Conservation (phyloP, 2,329 filamentous ascomycete species). For the Talaromyces pinophilus region DNA sequence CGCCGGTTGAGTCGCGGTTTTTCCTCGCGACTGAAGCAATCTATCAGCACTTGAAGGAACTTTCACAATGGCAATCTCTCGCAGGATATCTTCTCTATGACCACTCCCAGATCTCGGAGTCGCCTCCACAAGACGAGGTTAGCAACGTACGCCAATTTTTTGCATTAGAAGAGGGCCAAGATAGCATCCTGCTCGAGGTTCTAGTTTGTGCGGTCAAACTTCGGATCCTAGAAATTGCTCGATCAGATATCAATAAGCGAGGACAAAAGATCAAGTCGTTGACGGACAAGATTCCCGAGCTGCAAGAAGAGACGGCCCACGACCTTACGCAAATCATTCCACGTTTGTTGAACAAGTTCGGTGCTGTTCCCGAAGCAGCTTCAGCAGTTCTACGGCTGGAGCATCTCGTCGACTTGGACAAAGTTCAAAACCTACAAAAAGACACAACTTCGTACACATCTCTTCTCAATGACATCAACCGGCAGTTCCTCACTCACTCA, state of each 20-base stretch:
- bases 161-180: conserved; percentile 73
- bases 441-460: conserved; percentile 77
- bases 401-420: conserved; percentile 80
- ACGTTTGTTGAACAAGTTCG: conserved; percentile 86
- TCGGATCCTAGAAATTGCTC: conserved; percentile 65
- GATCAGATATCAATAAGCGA: conserved; percentile 60
- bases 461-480: conserved; percentile 85
- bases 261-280: conserved; percentile 60
- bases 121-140: conserved; percentile 59
- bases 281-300: conserved; percentile 64
- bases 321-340: conserved; percentile 79
- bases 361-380: conserved; percentile 82
- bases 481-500: conserved; percentile 90
- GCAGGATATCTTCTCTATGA: conserved; percentile 91
- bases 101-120: conserved; percentile 67
- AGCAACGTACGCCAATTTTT: conserved; percentile 69
- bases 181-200: conserved; percentile 82
- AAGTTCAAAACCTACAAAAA: conserved; percentile 86
- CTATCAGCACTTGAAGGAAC: conserved; percentile 76
- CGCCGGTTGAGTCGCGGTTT: conserved; percentile 75
- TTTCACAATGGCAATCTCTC: conserved; percentile 83
- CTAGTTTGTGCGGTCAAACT: conserved; percentile 79
- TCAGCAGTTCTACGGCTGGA: conserved; percentile 83
- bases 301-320: conserved; percentile 75
- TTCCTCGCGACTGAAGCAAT: conserved; percentile 82